Evolutionary conservation across 495 filamentous ascomycete genomes (phyloP).

Genomic region (Xylaria sp.): DNA sequence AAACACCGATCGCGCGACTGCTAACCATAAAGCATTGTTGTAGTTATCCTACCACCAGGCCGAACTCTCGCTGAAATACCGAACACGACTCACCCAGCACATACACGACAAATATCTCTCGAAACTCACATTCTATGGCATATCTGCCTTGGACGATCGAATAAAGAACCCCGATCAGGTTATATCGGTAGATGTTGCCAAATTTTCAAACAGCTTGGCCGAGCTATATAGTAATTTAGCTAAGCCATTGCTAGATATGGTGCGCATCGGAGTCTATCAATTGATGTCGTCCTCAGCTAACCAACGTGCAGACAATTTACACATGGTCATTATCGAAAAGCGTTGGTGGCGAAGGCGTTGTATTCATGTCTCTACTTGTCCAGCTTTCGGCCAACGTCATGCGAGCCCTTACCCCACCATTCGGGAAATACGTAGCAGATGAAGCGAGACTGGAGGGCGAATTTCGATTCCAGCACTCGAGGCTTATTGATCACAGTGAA

Average conservation of each 20-base stretch:
- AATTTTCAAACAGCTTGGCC: slow-evolving; percentile 93
- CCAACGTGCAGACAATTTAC: slow-evolving; percentile 68
- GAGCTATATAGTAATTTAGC: slow-evolving; percentile 98
- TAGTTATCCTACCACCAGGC: slow-evolving; percentile 98
- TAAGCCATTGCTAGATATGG: slow-evolving; percentile 92
- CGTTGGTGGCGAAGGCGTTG: slow-evolving; percentile 91
- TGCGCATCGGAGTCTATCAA: slow-evolving; percentile 35
- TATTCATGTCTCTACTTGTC: slow-evolving; percentile 92
- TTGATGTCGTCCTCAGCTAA: slow-evolving; percentile 30
- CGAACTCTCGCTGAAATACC: slow-evolving; percentile 89
- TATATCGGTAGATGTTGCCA: slow-evolving; percentile 93
- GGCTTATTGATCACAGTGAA: slow-evolving; percentile 93
- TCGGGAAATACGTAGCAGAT: slow-evolving; percentile 97
- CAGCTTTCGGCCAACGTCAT: slow-evolving; percentile 92
- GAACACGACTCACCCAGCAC: slow-evolving; percentile 87
- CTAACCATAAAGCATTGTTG: slow-evolving; percentile 9
- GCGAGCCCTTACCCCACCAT: slow-evolving; percentile 95
- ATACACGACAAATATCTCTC: slow-evolving; percentile 94
- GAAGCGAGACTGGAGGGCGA: slow-evolving; percentile 94
- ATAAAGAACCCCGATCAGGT: slow-evolving; percentile 99
- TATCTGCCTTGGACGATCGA: slow-evolving; percentile 92
- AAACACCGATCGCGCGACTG: not conserved
- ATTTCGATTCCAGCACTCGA: slow-evolving; percentile 92
- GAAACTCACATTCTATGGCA: slow-evolving; percentile 96
- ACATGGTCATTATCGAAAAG: slow-evolving; percentile 91